These are phyloP conservation scores for Boletus austroedulis DNA, from an alignment of 1,284 basidiomycete genomes.

Conservation along the genomic window DNA sequence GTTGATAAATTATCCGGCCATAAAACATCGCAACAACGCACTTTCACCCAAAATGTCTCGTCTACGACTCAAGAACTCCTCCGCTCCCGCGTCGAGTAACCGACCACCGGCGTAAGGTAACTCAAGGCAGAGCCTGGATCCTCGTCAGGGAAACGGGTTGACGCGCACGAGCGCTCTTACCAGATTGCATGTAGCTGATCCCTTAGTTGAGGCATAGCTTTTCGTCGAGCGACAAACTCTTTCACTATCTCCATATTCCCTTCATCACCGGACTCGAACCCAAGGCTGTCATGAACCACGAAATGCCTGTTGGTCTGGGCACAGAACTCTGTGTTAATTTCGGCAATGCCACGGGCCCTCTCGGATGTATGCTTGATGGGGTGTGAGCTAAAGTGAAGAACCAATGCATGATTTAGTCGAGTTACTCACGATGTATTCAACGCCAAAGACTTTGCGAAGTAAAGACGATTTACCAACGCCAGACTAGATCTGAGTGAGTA, in stretches of 20 bases:
- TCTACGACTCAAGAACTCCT: slow-evolving; percentile 8
- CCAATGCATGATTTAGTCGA: background rate
- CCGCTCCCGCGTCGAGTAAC: slow-evolving; percentile 11
- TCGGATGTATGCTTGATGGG: slow-evolving; percentile 7
- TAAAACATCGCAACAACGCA: too few relatives aligned
- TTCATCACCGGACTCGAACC: slow-evolving; percentile 19
- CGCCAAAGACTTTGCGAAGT: slow-evolving; percentile 14
- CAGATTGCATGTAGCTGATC: slow-evolving; percentile 21
- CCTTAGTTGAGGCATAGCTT: background rate
- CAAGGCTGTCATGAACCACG: slow-evolving; percentile 21
- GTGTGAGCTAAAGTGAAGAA: background rate
- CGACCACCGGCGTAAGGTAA: slow-evolving; percentile 14
- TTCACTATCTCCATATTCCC: slow-evolving; percentile 5
- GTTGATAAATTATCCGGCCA: background rate
- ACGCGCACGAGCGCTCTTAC: slow-evolving; percentile 6
- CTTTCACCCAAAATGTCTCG: slow-evolving; percentile 13
- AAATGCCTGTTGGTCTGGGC: slow-evolving; percentile 8
- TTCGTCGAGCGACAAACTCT: slow-evolving; percentile 9
- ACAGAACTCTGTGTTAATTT: slow-evolving; percentile 11
- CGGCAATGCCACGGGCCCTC: background rate
- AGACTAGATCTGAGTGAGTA: slow-evolving; percentile 6
- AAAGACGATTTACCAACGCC: slow-evolving; percentile 22
- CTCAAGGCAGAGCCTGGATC: slow-evolving; percentile 16
- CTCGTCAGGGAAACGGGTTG: background rate
- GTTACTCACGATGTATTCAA: slow-evolving; percentile 12